Conservation (phyloP, 2,329 filamentous ascomycete species). For the Fusarium tupiense region DNA sequence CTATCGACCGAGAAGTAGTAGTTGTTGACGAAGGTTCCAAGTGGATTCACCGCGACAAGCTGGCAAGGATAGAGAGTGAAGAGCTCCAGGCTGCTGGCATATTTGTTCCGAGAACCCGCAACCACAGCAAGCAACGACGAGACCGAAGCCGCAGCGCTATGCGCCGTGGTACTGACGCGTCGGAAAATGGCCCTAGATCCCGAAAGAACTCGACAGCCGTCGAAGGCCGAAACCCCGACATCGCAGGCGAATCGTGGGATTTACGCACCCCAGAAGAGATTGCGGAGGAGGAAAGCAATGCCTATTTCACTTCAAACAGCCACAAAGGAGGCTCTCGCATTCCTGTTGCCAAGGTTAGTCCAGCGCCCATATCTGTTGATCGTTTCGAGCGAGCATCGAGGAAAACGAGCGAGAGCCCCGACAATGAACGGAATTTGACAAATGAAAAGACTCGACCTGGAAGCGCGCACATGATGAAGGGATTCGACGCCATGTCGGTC, state of each 20-base stretch:
- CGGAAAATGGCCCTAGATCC: conserved; percentile 44
- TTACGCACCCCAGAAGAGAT: conserved; percentile 82
- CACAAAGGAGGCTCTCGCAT: conserved; percentile 80
- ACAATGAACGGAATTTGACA: conserved; percentile 65
- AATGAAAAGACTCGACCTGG: conserved; percentile 72
- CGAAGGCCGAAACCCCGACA: conserved; percentile 52
- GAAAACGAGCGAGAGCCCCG: conserved; percentile 62
- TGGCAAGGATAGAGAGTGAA: conserved; percentile 81
- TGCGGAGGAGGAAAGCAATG: conserved; percentile 64
- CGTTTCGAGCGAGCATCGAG: conserved; percentile 80
- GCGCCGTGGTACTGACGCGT: conserved; percentile 46
- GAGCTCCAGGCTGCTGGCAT: conserved; percentile 84
- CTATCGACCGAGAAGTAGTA: conserved; percentile 46
- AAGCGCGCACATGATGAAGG: conserved; percentile 70
- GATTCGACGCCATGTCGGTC: conserved; percentile 38
- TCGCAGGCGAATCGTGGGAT: conserved; percentile 70
- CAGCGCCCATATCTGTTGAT: conserved; percentile 76
- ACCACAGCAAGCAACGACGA: conserved; percentile 60
- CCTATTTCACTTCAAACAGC: conserved; percentile 62
- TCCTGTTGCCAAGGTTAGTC: conserved; percentile 83
- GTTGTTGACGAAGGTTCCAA: conserved; percentile 70
- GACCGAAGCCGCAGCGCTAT: conserved; percentile 51
- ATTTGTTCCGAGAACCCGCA: conserved; percentile 63
- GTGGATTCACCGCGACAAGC: conserved; percentile 88
- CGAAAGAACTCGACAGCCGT: conserved; percentile 59